Percentiles rank a stretch among this genome's conserved stretches.
phyloP scores from a whole-genome alignment of 495 filamentous ascomycete genomes.

The Antarctomyces pellizariae region DNA sequence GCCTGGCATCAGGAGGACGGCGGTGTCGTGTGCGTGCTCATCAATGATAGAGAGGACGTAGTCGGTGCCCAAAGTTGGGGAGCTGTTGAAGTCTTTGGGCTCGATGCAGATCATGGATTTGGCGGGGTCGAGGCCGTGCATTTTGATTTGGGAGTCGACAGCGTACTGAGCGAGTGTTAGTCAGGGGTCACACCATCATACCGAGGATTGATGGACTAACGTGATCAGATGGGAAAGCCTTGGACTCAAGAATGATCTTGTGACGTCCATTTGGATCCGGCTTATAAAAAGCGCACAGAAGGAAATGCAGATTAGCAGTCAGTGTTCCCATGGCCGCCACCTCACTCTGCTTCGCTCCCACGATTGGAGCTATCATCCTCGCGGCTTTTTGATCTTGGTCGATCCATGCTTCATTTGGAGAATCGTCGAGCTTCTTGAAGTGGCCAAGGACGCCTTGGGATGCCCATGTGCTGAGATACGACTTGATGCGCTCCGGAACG shows the following conservation, averaged over 20 bases:
- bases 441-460: constrained; percentile 86
- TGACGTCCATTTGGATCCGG: constrained; percentile 46
- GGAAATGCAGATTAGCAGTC: constrained; percentile 73
- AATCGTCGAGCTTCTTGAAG: constrained; percentile 59
- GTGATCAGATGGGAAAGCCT: constrained; percentile 89
- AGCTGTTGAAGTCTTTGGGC: constrained; percentile 25
- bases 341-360: constrained; percentile 59
- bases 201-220: constrained; percentile 16
- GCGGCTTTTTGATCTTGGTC: constrained; percentile 52
- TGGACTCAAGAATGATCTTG: constrained; percentile 83
- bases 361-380: constrained; percentile 54
- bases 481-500: constrained; percentile 42
- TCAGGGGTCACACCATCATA: no score
- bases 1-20: constrained; percentile 66
- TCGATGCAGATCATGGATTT: constrained; percentile 57
- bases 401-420: constrained; percentile 56
- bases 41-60: constrained; percentile 58
- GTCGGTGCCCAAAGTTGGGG: constrained; percentile 36
- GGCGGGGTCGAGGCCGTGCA: constrained; percentile 44
- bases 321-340: constrained; percentile 87
- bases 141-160: constrained; percentile 63
- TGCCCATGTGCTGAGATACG: constrained; percentile 71
- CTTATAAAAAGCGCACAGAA: constrained; percentile 81
- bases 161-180: constrained; percentile 37
- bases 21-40: constrained; percentile 48